Evolutionary conservation across 2,329 filamentous ascomycete species (phyloP).

Genomic region (Pseudogymnoascus sp.): DNA sequence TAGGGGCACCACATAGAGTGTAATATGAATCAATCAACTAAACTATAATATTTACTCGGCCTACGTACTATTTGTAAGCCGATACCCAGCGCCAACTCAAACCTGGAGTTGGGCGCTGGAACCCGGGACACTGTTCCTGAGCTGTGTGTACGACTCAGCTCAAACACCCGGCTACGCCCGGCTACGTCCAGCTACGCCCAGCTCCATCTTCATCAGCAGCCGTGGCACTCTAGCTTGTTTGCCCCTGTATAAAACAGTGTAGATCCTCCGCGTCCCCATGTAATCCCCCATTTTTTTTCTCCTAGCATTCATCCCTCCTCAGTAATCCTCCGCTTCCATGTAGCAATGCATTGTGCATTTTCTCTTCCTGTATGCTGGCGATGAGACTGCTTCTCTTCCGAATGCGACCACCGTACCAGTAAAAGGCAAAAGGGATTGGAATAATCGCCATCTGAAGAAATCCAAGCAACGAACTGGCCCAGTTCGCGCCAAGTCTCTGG

Average conservation of each 20-base stretch:
- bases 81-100: background rate
- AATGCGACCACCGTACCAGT: slow-evolving; percentile 48
- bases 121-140: background rate
- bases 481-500: slow-evolving; percentile 57
- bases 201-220: background rate
- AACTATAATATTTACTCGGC: background rate
- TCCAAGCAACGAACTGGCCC: slow-evolving; percentile 69
- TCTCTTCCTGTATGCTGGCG: background rate
- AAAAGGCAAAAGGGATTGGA: slow-evolving; percentile 75
- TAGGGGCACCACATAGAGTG: background rate
- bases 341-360: background rate
- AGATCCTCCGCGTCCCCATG: background rate
- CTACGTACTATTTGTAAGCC: background rate
- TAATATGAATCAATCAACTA: background rate
- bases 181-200: background rate
- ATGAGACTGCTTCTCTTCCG: slow-evolving; percentile 31
- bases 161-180: background rate
- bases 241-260: background rate
- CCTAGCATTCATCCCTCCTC: background rate
- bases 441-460: slow-evolving; percentile 65
- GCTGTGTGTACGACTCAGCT: background rate
- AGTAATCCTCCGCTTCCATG: background rate
- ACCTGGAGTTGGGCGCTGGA: background rate
- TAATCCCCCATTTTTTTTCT: background rate
- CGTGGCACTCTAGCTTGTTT: background rate